Percentiles rank a stretch among this genome's conserved stretches.
Conservation (phyloP, 768 basidiomycete species). For the Boletus vinaceobasis region DNA sequence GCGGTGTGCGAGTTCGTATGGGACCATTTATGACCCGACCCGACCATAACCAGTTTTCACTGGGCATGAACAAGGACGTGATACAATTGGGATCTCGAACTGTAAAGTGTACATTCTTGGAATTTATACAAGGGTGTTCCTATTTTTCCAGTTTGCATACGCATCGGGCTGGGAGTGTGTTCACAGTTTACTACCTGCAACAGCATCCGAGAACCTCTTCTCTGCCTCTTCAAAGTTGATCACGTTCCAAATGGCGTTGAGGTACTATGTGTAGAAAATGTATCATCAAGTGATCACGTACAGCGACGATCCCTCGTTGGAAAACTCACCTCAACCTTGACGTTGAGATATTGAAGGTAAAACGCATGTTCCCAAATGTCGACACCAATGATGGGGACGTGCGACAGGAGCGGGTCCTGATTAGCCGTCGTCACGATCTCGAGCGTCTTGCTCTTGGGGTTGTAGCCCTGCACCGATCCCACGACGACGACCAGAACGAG, state of each 20-base stretch:
- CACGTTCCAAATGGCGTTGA: constrained; percentile 72
- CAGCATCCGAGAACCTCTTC: constrained; percentile 49
- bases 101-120: neutral
- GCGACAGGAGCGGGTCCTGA: constrained; percentile 85
- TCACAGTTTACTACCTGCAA: constrained; percentile 35
- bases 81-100: neutral
- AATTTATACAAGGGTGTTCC: neutral
- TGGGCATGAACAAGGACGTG: neutral
- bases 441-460: constrained; percentile 62
- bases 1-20: too few relatives aligned
- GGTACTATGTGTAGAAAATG: constrained; percentile 44
- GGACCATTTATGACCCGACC: too few relatives aligned
- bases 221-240: constrained; percentile 76
- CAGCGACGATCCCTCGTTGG: neutral
- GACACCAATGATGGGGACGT: constrained; percentile 83
- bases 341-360: constrained; percentile 95
- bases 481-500: neutral
- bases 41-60: too few relatives aligned
- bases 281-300: neutral
- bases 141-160: neutral
- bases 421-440: constrained; percentile 91
- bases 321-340: constrained; percentile 80
- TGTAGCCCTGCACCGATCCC: constrained; percentile 52
- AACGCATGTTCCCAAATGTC: constrained; percentile 97
- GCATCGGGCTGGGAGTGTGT: neutral